Base-by-base conservation (phyloP, 164 flowering plant genomes). In the Sextonia rubra region DNA sequence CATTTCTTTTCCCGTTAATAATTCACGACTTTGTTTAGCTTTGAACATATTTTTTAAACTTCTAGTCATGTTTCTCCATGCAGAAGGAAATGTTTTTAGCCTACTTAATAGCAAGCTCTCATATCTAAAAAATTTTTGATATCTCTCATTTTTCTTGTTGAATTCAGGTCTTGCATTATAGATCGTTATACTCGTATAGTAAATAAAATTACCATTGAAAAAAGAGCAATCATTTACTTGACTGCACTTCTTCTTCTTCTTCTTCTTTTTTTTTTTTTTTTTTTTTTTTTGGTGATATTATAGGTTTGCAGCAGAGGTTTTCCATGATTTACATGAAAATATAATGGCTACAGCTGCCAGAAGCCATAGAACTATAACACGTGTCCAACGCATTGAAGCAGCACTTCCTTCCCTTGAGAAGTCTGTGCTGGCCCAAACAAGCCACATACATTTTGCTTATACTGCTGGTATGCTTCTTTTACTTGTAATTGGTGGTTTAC, bases 271-370 rank as follows among this genome's bases (percentile, higher is more conserved):
- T n/a, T n/a, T n/a, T n/a, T n/a, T n/a, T n/a, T n/a, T n/a, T n/a
- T n/a, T n/a, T n/a, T n/a, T 37, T 37, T 37, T 30, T 12, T 80
- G 69, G 68, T 61, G 69, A 60, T 64, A 55, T 56, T 83, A 72
- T 82, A 96, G 99, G 77, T 93, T 96, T 84, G 97, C 99, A 55
- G 90, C 92, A 48, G 97, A 96, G 80, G 87, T 96, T 73, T 96
- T 93, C 69, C 99, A 92, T 83, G 97, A 93, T 49, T 80, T 93
- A 79, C 98, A 91, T 77, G 99, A 93, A 80, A 91, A 93, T 79
- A 89, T 92, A 69, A 79, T 80, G 71, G 72, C 78, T 62, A 92
- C 95, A 71, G 83, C 98, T 77, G 80, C 91, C 32, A 88, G 98
- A 84, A 90, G 98, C 80, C 92, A 83, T 78, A 88, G 85, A 71